Base-by-base conservation (phyloP, 2,329 filamentous ascomycete species). In the Blumeriella jaapii region DNA sequence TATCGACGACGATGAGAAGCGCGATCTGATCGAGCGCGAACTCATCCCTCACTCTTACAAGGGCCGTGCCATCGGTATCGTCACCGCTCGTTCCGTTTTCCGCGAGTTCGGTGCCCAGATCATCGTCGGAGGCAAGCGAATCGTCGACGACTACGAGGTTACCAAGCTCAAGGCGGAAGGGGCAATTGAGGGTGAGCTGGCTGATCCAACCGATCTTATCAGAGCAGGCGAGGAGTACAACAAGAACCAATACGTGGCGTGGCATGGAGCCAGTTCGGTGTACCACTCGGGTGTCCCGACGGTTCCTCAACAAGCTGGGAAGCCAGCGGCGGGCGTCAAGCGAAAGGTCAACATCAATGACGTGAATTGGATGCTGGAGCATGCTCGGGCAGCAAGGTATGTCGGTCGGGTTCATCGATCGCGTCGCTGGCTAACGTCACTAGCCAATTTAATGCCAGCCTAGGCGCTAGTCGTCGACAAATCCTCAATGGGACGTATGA, bases 11-110 rank as follows among this genome's bases (percentile, higher is more conserved):
- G 81, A 91, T n/a, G 89, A 93, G 61, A 98, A 98, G 65, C 78
- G 81, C 41, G 87, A 96, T 59, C 73, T 98, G 64, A 98, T 98
- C 54, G 85, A 93, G 49, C 78, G 91, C 41, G 82, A 93, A 5
- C 81, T 98, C 54, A 94, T 98, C 45, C 91, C 91, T 1, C 91
- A 95, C 64, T 94, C 86, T 17, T 98, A 98, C 74, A 98, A 96
- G 60, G 91, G 91, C 41, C 83, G 91, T 34, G 85, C 89, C 4
- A 98, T 98, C 57, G 91, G 91, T 57, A 86, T 98, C 17, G 87
- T 95, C 29, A 95, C 91, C 11, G 91, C 91, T 31, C 79, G 91
- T 29, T 96, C 91, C 1, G 91, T 98, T 11, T 98, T 96, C 59
- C 75, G 91, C 39, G 91, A 98, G 58, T 98, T 98, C 49, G 91